phyloP scores from a whole-genome alignment of 2,329 filamentous ascomycete genomes.

The Pseudogymnoascus sp. region DNA sequence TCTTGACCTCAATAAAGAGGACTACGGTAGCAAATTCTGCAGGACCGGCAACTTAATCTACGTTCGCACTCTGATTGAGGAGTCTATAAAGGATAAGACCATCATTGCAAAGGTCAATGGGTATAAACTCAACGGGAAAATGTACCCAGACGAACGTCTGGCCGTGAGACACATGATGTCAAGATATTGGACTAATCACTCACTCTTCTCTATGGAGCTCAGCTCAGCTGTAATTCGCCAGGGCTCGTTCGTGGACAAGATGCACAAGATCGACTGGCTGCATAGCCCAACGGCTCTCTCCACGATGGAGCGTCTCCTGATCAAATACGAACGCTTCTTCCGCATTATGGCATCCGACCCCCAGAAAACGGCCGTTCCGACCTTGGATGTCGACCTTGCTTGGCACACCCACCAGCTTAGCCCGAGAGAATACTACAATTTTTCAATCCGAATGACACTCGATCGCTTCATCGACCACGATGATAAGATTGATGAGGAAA shows the following conservation, averaged over 20 bases:
- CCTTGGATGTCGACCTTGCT: conserved; percentile 64
- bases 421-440: conserved; percentile 53
- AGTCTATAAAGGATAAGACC: conserved; percentile 32
- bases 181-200: conserved; percentile 61
- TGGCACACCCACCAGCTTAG: conserved; percentile 77
- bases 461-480: conserved; percentile 67
- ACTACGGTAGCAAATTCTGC: neutral
- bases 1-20: conserved; percentile 25
- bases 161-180: conserved; percentile 60
- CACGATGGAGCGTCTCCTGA: conserved; percentile 57
- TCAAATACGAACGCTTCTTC: conserved; percentile 59
- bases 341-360: conserved; percentile 45
- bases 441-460: conserved; percentile 39
- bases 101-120: conserved; percentile 37
- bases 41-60: conserved; percentile 23
- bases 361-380: conserved; percentile 52
- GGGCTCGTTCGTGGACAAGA: conserved; percentile 61
- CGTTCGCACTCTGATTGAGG: conserved; percentile 44
- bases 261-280: conserved; percentile 70
- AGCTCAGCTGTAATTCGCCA: conserved; percentile 58
- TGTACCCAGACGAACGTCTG: conserved; percentile 30
- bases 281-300: conserved; percentile 57
- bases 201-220: conserved; percentile 57
- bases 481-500: conserved; percentile 68
- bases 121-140: conserved; percentile 13